A percentile compares a stretch with the other conserved stretches of the same genome.
Evolutionary conservation across 2,329 filamentous ascomycete species (phyloP).

Genomic region (Rosellinia necatrix): DNA sequence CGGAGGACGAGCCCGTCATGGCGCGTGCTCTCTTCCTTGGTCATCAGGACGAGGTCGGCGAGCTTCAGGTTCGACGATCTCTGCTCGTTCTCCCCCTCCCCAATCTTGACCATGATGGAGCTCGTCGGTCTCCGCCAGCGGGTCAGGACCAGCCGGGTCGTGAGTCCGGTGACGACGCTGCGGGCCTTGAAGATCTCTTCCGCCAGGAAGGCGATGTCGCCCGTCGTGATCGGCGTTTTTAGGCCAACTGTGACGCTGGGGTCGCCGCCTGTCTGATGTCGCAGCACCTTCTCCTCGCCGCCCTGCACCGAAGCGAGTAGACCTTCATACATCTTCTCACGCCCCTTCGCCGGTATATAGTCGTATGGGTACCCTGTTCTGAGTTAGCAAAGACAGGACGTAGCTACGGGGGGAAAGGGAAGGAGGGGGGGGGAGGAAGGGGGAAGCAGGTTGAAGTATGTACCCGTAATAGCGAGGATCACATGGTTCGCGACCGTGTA

Average conservation of each 20-base stretch:
- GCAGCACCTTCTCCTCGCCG: slow-evolving; percentile 75
- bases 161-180: slow-evolving; percentile 80
- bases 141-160: slow-evolving; percentile 77
- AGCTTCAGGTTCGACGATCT: slow-evolving; percentile 68
- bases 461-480: slow-evolving; percentile 72
- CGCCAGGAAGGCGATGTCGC: slow-evolving; percentile 84
- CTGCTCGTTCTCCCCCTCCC: slow-evolving; percentile 72
- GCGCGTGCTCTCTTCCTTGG: slow-evolving; percentile 47
- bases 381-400: slow-evolving; percentile 13
- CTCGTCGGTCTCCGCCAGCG: slow-evolving; percentile 73
- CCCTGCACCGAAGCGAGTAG: slow-evolving; percentile 77
- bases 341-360: slow-evolving; percentile 77
- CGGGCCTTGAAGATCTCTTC: slow-evolving; percentile 88
- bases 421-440: background rate
- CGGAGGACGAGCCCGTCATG: slow-evolving; percentile 83
- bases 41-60: slow-evolving; percentile 42
- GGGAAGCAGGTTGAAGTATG: slow-evolving; percentile 17
- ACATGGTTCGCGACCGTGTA: slow-evolving; percentile 91
- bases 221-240: slow-evolving; percentile 75
- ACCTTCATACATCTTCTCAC: slow-evolving; percentile 91
- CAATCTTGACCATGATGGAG: slow-evolving; percentile 63
- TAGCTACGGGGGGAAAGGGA: no score
- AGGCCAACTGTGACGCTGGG: slow-evolving; percentile 67
- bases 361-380: slow-evolving; percentile 78
- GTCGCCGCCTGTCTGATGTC: slow-evolving; percentile 52